A percentile compares a stretch with the other conserved stretches of the same genome.
Conservation (phyloP, 768 basidiomycete species). For the Pisolithus sp. region DNA sequence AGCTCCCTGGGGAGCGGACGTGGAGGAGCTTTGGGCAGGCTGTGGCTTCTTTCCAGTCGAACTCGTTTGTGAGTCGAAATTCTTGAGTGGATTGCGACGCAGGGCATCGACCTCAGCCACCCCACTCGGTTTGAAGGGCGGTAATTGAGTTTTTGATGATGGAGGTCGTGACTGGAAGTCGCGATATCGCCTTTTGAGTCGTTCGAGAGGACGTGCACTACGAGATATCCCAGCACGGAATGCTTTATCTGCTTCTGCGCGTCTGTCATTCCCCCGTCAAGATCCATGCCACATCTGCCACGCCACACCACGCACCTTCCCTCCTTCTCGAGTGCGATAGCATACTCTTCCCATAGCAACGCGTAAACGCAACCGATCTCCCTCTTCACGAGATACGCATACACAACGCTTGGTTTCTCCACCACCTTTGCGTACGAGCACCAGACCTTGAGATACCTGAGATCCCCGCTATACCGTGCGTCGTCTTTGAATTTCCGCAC, state of each 20-base stretch:
- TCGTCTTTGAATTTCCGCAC: constrained; percentile 80
- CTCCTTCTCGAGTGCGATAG: constrained; percentile 64
- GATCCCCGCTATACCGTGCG: constrained; percentile 76
- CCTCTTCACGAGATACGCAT: constrained; percentile 64
- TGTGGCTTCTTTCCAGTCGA: constrained; percentile 22
- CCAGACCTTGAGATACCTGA: constrained; percentile 92
- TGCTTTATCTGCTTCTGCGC: constrained; percentile 70
- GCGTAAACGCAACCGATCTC: constrained; percentile 75
- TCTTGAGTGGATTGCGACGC: constrained; percentile 33
- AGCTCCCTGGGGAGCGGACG: constrained; percentile 10
- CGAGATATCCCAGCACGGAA: constrained; percentile 80
- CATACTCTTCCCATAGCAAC: constrained; percentile 88
- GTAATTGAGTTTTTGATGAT: constrained; percentile 20
- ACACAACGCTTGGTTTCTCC: constrained; percentile 62
- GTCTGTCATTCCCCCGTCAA: constrained; percentile 36
- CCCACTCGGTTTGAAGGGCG: constrained; percentile 22
- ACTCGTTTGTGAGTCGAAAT: constrained; percentile 26
- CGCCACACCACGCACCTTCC: constrained; percentile 55
- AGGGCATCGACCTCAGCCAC: constrained; percentile 23
- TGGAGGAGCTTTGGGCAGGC: constrained; percentile 1
- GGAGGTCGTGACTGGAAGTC: constrained; percentile 63
- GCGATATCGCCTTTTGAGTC: constrained; percentile 73
- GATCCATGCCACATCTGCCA: constrained; percentile 4
- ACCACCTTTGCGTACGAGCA: constrained; percentile 76
- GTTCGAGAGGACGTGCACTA: constrained; percentile 74